phyloP scores from a whole-genome alignment of 1,139 yeast genomes.

The Lizanozyma gosingica region DNA sequence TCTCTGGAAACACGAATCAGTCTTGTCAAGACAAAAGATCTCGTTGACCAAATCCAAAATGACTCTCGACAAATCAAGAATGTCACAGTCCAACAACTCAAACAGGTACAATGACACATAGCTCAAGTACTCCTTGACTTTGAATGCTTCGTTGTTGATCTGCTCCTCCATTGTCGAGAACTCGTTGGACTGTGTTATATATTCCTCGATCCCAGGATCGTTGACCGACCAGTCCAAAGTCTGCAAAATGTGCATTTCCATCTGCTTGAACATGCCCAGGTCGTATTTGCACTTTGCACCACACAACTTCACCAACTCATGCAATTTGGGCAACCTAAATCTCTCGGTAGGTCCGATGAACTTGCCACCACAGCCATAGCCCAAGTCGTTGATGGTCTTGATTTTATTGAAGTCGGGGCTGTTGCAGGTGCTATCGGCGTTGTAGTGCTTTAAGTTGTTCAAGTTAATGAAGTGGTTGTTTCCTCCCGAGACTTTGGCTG shows the following conservation, averaged over 20 bases:
- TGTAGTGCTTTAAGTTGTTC: constrained; percentile 21
- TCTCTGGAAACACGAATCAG: constrained; percentile 16
- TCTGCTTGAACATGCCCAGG: constrained; percentile 51
- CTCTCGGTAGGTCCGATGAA: constrained; percentile 59
- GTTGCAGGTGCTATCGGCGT: constrained; percentile 5
- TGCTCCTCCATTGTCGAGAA: constrained; percentile 8
- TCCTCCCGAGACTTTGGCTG: constrained; percentile 60
- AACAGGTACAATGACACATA: constrained; percentile 28
- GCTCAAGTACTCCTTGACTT: constrained; percentile 28
- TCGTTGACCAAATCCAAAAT: constrained; percentile 31
- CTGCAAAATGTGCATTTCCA: constrained; percentile 45
- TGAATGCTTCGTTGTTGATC: constrained; percentile 20
- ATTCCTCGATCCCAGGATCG: constrained; percentile 53
- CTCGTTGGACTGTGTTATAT: constrained; percentile 23
- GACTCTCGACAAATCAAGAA: constrained; percentile 26
- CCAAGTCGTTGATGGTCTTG: constrained; percentile 32
- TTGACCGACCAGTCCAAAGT: constrained; percentile 56
- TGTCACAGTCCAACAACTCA: constrained; percentile 26
- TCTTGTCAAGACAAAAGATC: constrained; percentile 13
- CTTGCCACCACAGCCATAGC: constrained; percentile 48
- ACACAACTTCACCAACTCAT: constrained; percentile 53
- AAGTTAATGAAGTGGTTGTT: constrained; percentile 58
- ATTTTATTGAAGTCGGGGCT: constrained; percentile 7
- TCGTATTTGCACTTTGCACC: constrained; percentile 51
- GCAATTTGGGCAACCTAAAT: constrained; percentile 54